Percentiles rank a stretch among this genome's conserved stretches.
These are phyloP conservation scores for Cryphonectria radicalis DNA, from an alignment of 2,329 filamentous ascomycete genomes.

Conservation along the genomic window DNA sequence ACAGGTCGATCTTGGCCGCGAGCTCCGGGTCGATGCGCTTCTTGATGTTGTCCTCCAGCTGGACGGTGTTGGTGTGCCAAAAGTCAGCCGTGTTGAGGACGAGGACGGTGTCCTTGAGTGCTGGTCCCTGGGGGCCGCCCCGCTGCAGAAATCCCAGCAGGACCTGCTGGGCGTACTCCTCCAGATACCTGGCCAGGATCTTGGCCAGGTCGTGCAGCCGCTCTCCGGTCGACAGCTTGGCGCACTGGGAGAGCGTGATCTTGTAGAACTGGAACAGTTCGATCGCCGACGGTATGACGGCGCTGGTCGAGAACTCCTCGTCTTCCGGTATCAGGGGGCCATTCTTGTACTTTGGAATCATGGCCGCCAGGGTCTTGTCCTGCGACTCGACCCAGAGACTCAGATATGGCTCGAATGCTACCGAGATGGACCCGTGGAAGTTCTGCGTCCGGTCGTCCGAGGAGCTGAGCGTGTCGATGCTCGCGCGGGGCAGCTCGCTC, in stretches of 20 bases:
- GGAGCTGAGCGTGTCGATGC: slow-evolving; percentile 87
- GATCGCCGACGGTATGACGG: slow-evolving; percentile 90
- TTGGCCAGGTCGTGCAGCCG: slow-evolving; percentile 82
- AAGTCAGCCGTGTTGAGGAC: slow-evolving; percentile 98
- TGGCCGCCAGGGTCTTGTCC: slow-evolving; percentile 79
- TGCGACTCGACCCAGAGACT: slow-evolving; percentile 97
- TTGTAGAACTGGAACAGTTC: slow-evolving; percentile 98
- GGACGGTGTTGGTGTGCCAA: slow-evolving; percentile 90
- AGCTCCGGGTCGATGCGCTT: slow-evolving; percentile 83
- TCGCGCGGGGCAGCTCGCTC: slow-evolving; percentile 69
- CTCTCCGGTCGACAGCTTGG: slow-evolving; percentile 91
- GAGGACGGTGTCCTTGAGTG: slow-evolving; percentile 76
- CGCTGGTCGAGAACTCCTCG: slow-evolving; percentile 89
- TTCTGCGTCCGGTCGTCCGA: slow-evolving; percentile 74
- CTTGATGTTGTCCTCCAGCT: slow-evolving; percentile 93
- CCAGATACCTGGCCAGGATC: slow-evolving; percentile 89
- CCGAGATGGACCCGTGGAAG: slow-evolving; percentile 90
- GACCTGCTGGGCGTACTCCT: slow-evolving; percentile 94
- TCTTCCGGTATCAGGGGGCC: slow-evolving; percentile 81
- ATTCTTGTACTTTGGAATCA: slow-evolving; percentile 86
- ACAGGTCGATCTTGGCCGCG: slow-evolving; percentile 77
- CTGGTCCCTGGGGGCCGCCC: slow-evolving; percentile 56
- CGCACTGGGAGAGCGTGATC: slow-evolving; percentile 88
- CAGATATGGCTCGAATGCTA: slow-evolving; percentile 95
- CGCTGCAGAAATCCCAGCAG: slow-evolving; percentile 71